These are phyloP conservation scores for Chlorella sorokiniana DNA, from an alignment of 139 green algal genomes.

Conservation along the genomic window DNA sequence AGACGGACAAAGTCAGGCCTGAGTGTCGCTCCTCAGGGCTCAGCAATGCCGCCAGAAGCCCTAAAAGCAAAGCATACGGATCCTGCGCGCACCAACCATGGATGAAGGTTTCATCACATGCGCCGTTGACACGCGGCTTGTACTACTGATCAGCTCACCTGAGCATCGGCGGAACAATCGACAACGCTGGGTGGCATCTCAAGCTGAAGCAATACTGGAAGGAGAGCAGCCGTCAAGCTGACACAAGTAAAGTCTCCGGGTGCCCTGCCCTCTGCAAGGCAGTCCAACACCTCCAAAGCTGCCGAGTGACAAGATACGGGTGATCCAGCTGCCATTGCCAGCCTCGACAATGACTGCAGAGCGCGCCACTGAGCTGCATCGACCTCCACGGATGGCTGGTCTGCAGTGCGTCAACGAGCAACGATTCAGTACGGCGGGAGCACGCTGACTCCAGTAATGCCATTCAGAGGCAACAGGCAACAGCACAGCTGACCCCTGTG, in stretches of 20 bases:
- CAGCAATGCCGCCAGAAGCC: slow-evolving; percentile 24
- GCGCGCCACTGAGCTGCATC: slow-evolving; percentile 18
- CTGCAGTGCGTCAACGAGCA: not conserved
- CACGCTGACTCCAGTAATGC: not conserved
- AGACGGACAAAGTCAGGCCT: not conserved
- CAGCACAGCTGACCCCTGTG: not conserved
- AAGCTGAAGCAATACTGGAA: slow-evolving; percentile 16
- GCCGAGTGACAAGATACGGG: too few relatives aligned
- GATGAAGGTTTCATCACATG: not conserved
- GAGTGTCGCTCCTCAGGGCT: not conserved
- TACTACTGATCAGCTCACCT: too few relatives aligned
- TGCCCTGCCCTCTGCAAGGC: not conserved
- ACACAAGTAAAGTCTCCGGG: too few relatives aligned
- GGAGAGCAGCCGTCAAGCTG: not conserved
- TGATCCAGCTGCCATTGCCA: slow-evolving; percentile 2
- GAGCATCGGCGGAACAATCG: not conserved
- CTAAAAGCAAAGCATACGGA: not conserved
- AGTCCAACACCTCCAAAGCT: not conserved
- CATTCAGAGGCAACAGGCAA: too few relatives aligned
- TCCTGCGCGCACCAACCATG: not conserved
- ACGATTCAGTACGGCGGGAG: not conserved
- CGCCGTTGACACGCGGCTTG: not conserved
- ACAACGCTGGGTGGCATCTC: not conserved
- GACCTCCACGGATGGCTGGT: not conserved
- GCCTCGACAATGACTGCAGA: slow-evolving; percentile 1